Evolutionary conservation across 805 yeast species (phyloP), one percentile per base, ranked within the genome.

Genomic region (Ogataea kodamae): DNA sequence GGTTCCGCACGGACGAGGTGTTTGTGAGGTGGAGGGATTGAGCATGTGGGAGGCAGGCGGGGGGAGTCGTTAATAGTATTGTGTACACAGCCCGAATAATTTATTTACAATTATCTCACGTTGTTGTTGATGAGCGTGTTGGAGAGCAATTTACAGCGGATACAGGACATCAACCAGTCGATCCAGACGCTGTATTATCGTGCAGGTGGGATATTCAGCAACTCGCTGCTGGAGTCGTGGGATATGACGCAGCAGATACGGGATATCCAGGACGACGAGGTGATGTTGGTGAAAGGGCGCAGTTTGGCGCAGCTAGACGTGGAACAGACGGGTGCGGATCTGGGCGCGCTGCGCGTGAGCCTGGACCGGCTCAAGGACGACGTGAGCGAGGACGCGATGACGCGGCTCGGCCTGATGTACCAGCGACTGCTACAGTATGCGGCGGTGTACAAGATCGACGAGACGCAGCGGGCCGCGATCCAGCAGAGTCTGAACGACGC

Each of bases 1-100:
- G 92, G 54, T 92, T 87, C 61, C 68, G 98, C 54, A 90, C 98
- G 0, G 97, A 90, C 51, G 96, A 89, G 54, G 98, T 90, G 3
- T 74, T 71, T 49, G 88, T 89, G 8, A 74, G 75, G 42, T 90
- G 97, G 97, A 74, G 97, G 54, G 92, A 82, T 45, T 74, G 67
- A 43, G 49, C 35, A 17, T 17, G 20, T 29, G 13, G n/a, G n/a
- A n/a, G n/a, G n/a, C n/a, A n/a, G n/a, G n/a, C n/a, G n/a, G n/a
- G n/a, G n/a, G n/a, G n/a, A n/a, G n/a, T n/a, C n/a, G n/a, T n/a
- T n/a, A n/a, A n/a, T n/a, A n/a, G n/a, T n/a, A n/a, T n/a, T n/a
- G n/a, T n/a, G n/a, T n/a, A n/a, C n/a, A n/a, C n/a, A n/a, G n/a
- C n/a, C n/a, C 11, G 14, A 19, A 19, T 17, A 25, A 18, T 18